Evolutionary conservation across 1,139 yeast species (phyloP), one percentile per base, ranked within the genome.

Genomic region (Saccharomyces hybrid): DNA sequence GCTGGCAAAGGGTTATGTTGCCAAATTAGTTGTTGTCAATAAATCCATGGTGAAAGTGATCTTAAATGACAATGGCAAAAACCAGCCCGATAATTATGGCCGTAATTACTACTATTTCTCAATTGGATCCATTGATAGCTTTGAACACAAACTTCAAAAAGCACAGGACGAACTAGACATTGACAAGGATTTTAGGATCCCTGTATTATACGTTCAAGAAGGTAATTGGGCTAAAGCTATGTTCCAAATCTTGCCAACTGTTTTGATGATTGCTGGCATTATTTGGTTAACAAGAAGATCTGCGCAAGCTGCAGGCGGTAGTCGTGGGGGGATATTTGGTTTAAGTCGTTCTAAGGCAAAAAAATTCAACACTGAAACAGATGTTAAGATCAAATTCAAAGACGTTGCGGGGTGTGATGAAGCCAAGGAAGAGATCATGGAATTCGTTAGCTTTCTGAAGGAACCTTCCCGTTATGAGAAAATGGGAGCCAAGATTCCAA

Each of bases 321-420:
- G 80, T 26, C 73, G 81, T 31, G 83, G 83, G 14, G 87, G 87
- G 3, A 74, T 83, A 31, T 82, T 83, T 67, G 80, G 80, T 53
- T 79, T 83, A 57, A 85, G 87, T 27, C 82, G 83, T 66, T 81
- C 85, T 7, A 84, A 83, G 62, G 90, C 90, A 1, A 84, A 83
- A 64, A 73, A 80, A 56, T 85, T 85, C 67, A 84, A 85, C 64
- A 84, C 82, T 57, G 90, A 85, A 60, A 81, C 83, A 4, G 86
- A 83, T 54, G 85, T 84, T 2, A 84, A 84, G 64, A 80, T 85
- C 50, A 84, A 82, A 63, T 86, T 86, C 64, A 82, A 83, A 60
- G 93, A 85, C 67, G 93, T 86, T 54, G 95, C 95, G 1, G 95
- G 95, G 32, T 83, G 88, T 69, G 87, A 83, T 62, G 95, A 86